Evolutionary conservation across 1,139 yeast species (phyloP).

Genomic region (Saccharomyces pastorianus): DNA sequence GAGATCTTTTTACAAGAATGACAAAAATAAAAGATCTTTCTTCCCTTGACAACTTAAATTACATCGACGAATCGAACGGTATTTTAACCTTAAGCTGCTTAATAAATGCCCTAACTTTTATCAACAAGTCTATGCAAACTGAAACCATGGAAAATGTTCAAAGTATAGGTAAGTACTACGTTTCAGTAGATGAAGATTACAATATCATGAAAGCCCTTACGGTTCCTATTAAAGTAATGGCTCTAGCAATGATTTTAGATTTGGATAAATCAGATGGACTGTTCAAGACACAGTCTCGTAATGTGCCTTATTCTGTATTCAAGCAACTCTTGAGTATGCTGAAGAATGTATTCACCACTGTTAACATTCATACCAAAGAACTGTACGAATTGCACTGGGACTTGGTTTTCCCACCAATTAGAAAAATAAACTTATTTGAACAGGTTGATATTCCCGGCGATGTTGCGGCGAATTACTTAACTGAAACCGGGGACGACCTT

Average conservation of each 20-base stretch:
- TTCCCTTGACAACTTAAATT: slow-evolving; percentile 34
- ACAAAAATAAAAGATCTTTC: slow-evolving; percentile 28
- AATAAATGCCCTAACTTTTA: slow-evolving; percentile 37
- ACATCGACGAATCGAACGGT: slow-evolving; percentile 34
- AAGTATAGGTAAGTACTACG: slow-evolving; percentile 21
- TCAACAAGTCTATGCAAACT: slow-evolving; percentile 35
- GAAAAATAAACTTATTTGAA: slow-evolving; percentile 18
- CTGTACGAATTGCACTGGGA: slow-evolving; percentile 41
- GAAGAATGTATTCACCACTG: slow-evolving; percentile 21
- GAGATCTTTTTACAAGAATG: slow-evolving; percentile 15
- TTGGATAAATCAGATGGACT: slow-evolving; percentile 14
- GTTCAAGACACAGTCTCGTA: slow-evolving; percentile 17
- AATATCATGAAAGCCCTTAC: slow-evolving; percentile 22
- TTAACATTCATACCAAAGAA: slow-evolving; percentile 30
- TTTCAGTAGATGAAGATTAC: slow-evolving; percentile 18
- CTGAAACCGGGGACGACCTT: slow-evolving; percentile 17
- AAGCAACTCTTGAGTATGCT: slow-evolving; percentile 26
- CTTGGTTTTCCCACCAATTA: slow-evolving; percentile 21
- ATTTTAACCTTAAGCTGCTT: slow-evolving; percentile 38
- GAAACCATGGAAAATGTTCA: slow-evolving; percentile 27
- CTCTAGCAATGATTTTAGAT: slow-evolving; percentile 19
- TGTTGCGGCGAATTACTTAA: slow-evolving; percentile 20
- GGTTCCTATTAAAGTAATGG: slow-evolving; percentile 20
- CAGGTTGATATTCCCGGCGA: slow-evolving; percentile 21
- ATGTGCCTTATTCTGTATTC: slow-evolving; percentile 29